A percentile compares a stretch with the other conserved stretches of the same genome.
Conservation (phyloP, 2,329 filamentous ascomycete species). For the Ustilaginoidea virens region DNA sequence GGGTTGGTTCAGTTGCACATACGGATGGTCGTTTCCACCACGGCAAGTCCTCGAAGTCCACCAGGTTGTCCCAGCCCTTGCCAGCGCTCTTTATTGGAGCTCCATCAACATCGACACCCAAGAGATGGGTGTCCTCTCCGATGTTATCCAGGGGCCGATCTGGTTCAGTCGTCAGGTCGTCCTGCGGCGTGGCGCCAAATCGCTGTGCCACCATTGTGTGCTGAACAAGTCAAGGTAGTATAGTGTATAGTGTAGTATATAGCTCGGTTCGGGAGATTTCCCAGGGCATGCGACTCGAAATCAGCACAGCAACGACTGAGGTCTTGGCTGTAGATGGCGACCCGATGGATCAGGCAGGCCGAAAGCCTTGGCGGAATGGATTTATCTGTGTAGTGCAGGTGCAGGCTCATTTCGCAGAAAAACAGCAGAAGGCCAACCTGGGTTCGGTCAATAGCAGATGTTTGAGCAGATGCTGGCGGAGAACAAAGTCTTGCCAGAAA, state of each 20-base stretch:
- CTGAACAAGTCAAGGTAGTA: too few relatives aligned
- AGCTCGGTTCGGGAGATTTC: too few relatives aligned
- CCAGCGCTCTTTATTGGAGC: conserved; percentile 7
- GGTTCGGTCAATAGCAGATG: too few relatives aligned
- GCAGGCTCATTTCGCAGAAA: conserved; percentile 1
- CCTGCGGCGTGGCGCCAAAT: background rate
- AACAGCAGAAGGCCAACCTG: too few relatives aligned
- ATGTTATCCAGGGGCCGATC: background rate
- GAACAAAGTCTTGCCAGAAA: background rate
- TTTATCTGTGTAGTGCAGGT: background rate
- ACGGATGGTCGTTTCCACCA: conserved; percentile 51
- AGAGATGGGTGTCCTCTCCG: conserved; percentile 4
- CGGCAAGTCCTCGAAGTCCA: conserved; percentile 44
- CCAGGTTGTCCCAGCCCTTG: conserved; percentile 29
- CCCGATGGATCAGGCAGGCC: too few relatives aligned
- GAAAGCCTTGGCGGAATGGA: background rate
- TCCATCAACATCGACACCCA: conserved; percentile 1
- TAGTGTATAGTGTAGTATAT: too few relatives aligned
- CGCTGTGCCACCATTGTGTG: background rate
- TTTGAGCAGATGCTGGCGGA: background rate
- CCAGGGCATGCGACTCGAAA: background rate
- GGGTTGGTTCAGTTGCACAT: too few relatives aligned
- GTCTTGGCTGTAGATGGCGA: too few relatives aligned
- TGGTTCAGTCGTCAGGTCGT: background rate
- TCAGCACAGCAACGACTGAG: too few relatives aligned